These are phyloP conservation scores for Fusarium lyarnte DNA, from an alignment of 2,329 filamentous ascomycete genomes.

Conservation along the genomic window DNA sequence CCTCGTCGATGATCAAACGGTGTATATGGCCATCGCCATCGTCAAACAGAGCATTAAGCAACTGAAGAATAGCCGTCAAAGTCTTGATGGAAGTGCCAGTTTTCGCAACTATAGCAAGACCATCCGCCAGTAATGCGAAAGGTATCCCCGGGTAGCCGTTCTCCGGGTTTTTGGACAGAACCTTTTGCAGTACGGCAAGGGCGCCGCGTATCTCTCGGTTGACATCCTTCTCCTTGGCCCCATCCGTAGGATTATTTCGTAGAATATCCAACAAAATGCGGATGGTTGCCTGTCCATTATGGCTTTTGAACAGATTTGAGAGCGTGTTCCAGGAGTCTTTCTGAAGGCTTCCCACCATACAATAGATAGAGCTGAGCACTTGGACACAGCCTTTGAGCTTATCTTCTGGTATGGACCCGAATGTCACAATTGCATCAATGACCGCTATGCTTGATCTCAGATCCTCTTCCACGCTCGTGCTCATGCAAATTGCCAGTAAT, in stretches of 20 bases:
- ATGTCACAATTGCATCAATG: conserved; percentile 76
- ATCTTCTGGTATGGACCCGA: conserved; percentile 71
- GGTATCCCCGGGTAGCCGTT: conserved; percentile 69
- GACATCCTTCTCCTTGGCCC: conserved; percentile 60
- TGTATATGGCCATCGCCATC: conserved; percentile 63
- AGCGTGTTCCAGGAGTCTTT: conserved; percentile 76
- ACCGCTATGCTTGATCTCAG: conserved; percentile 73
- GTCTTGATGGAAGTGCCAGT: conserved; percentile 57
- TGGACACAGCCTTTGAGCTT: conserved; percentile 74
- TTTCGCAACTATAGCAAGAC: conserved; percentile 61
- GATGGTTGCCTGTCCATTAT: conserved; percentile 76
- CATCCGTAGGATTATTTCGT: conserved; percentile 57
- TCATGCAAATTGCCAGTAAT: conserved; percentile 73
- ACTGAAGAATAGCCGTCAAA: conserved; percentile 57
- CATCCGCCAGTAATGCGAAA: conserved; percentile 67
- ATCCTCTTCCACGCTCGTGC: conserved; percentile 71
- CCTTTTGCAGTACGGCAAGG: conserved; percentile 69
- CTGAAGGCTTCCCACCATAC: conserved; percentile 67
- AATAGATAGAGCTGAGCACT: conserved; percentile 77
- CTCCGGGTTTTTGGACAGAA: conserved; percentile 67
- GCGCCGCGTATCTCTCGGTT: conserved; percentile 69
- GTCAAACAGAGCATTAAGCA: conserved; percentile 66
- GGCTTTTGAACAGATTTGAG: conserved; percentile 75
- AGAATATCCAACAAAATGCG: conserved; percentile 72
- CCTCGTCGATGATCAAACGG: conserved; percentile 68